These are phyloP conservation scores for Endotrypanum monterogeii DNA, from an alignment of 208 protist species.

Conservation along the genomic window DNA sequence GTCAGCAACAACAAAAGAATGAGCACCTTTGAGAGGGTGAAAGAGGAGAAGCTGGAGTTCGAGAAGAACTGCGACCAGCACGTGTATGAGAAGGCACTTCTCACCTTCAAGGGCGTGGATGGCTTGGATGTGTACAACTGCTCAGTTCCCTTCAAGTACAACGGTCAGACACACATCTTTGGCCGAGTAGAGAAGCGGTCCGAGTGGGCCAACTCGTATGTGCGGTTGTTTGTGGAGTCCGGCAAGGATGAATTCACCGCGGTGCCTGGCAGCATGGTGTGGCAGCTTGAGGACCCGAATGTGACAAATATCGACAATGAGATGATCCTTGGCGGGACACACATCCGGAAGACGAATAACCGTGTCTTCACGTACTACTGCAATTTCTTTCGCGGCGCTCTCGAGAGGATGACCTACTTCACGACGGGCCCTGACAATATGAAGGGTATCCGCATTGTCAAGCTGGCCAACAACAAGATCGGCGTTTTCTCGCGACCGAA, in stretches of 20 bases:
- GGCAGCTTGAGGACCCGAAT: slow-evolving; percentile 55
- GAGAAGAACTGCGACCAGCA: slow-evolving; percentile 43
- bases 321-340: slow-evolving; percentile 55
- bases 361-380: slow-evolving; percentile 49
- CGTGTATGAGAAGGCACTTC: slow-evolving; percentile 46
- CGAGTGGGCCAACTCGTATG: slow-evolving; percentile 64
- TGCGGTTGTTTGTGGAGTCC: slow-evolving; percentile 56
- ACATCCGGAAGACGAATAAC: slow-evolving; percentile 50
- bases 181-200: slow-evolving; percentile 54
- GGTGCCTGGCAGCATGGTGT: slow-evolving; percentile 35
- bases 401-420: slow-evolving; percentile 44
- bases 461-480: slow-evolving; percentile 46
- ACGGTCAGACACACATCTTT: slow-evolving; percentile 53
- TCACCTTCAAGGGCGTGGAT: slow-evolving; percentile 72
- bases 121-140: slow-evolving; percentile 74
- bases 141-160: slow-evolving; percentile 62
- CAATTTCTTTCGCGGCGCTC: slow-evolving; percentile 51
- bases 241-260: slow-evolving; percentile 61
- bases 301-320: slow-evolving; percentile 44
- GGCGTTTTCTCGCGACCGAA: slow-evolving; percentile 50
- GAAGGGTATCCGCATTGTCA: slow-evolving; percentile 56
- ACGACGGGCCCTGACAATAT: slow-evolving; percentile 60
- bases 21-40: slow-evolving; percentile 42
- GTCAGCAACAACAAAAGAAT: slow-evolving; percentile 11
- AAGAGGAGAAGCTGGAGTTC: slow-evolving; percentile 46